Conservation (phyloP, 2,329 filamentous ascomycete species). For the Rachicladosporium sp. region DNA sequence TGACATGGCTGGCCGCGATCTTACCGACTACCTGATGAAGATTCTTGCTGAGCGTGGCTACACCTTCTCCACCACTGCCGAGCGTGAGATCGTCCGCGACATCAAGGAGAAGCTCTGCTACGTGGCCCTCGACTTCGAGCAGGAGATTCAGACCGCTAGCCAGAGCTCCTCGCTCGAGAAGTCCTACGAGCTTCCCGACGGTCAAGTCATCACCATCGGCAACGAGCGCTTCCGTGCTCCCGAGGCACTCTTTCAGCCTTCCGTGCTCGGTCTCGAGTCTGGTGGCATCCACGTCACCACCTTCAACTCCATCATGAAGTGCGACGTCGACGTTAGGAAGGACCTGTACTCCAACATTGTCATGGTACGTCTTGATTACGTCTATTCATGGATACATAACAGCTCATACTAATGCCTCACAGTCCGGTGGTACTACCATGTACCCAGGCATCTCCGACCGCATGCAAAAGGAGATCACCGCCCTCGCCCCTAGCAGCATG, state of each 20-base stretch:
- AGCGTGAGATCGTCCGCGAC: conserved; percentile 99
- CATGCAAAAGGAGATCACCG: conserved; percentile 99
- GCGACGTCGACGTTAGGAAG: conserved; percentile 99
- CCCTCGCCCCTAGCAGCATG: conserved; percentile 98
- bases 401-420: conserved; percentile 7
- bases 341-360: conserved; percentile 99
- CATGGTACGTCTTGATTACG: conserved; percentile 60
- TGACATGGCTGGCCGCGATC: conserved; percentile 99
- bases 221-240: conserved; percentile 99
- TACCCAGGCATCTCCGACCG: conserved; percentile 99
- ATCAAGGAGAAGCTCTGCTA: conserved; percentile 99
- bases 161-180: conserved; percentile 99
- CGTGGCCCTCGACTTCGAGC: conserved; percentile 98
- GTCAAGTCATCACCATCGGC: conserved; percentile 99
- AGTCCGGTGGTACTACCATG: conserved; percentile 99
- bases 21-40: conserved; percentile 99
- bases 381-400: neutral
- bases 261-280: conserved; percentile 92
- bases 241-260: conserved; percentile 98
- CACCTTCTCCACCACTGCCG: conserved; percentile 98
- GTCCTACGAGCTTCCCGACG: conserved; percentile 99
- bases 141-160: conserved; percentile 99
- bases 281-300: conserved; percentile 99
- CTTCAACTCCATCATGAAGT: conserved; percentile 99
- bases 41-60: conserved; percentile 98